Percentiles rank a stretch among this genome's conserved stretches.
Conservation (phyloP, 2,329 filamentous ascomycete species). For the Microsporum audouinii region DNA sequence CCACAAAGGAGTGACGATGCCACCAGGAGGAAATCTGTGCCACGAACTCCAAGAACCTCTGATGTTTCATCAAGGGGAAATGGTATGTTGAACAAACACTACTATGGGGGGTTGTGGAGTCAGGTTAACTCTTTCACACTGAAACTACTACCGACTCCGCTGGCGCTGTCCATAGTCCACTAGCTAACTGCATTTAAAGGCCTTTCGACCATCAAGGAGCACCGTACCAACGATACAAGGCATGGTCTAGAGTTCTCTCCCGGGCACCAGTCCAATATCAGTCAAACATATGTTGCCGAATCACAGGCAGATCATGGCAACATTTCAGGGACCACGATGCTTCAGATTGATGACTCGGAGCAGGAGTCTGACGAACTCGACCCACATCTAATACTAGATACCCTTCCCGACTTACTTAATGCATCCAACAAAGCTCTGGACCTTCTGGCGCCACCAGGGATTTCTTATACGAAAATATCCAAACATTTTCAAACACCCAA, state of each 20-base stretch:
- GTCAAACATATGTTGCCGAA: slow-evolving; percentile 7
- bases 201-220: neutral
- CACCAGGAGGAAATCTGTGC: neutral
- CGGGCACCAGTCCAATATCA: neutral
- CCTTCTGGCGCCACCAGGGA: slow-evolving; percentile 5
- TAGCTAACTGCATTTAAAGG: neutral
- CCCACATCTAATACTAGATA: slow-evolving; percentile 9
- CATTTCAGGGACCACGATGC: slow-evolving; percentile 11
- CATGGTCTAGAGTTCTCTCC: neutral
- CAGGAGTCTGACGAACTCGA: slow-evolving; percentile 6
- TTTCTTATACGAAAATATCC: slow-evolving; percentile 9
- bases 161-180: too few relatives aligned
- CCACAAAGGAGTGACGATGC: neutral
- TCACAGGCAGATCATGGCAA: slow-evolving; percentile 11
- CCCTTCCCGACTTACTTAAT: slow-evolving; percentile 10
- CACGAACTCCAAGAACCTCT: neutral
- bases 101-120: neutral
- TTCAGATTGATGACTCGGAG: slow-evolving; percentile 8
- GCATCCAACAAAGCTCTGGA: slow-evolving; percentile 9
- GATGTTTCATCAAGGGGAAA: neutral
- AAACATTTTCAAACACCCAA: slow-evolving; percentile 5
- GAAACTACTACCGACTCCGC: too few relatives aligned
- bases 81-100: neutral
- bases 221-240: neutral
- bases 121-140: too few relatives aligned